A percentile compares a stretch with the other conserved stretches of the same genome.
These are phyloP conservation scores for Naganishia sp. DNA, from an alignment of 1,284 basidiomycete species.

Conservation along the genomic window DNA sequence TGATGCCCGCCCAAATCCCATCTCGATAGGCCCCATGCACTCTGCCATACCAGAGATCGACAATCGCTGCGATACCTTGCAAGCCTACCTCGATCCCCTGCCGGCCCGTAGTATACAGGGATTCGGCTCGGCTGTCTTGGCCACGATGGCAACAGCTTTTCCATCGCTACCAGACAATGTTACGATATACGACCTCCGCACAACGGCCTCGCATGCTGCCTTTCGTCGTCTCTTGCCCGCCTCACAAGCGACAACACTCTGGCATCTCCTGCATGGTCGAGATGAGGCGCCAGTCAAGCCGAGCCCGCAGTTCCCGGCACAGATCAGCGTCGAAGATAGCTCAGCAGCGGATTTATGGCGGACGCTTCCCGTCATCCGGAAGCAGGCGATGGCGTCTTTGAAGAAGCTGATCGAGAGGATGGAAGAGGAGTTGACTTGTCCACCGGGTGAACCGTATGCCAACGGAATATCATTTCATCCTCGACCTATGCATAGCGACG, in stretches of 20 bases:
- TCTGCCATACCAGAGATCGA: not conserved
- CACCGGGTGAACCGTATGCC: not conserved
- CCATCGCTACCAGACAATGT: not conserved
- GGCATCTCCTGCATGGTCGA: constrained; percentile 42
- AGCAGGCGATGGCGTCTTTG: constrained; percentile 28
- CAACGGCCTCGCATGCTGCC: constrained; percentile 1
- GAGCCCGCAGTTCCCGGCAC: constrained; percentile 46
- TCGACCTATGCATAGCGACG: not conserved
- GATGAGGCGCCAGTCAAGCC: constrained; percentile 47
- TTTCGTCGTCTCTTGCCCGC: constrained; percentile 26
- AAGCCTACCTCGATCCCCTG: constrained; percentile 44
- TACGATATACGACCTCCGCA: constrained; percentile 18
- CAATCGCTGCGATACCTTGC: constrained; percentile 27
- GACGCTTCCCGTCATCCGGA: constrained; percentile 4
- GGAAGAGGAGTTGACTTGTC: constrained; percentile 34
- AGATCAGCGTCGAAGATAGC: constrained; percentile 51
- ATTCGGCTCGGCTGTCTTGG: constrained; percentile 36
- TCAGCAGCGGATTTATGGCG: constrained; percentile 29
- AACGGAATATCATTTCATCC: not conserved
- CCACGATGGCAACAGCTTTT: constrained; percentile 7
- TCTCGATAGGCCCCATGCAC: not conserved
- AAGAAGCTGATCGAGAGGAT: constrained; percentile 30
- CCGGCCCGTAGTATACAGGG: constrained; percentile 40
- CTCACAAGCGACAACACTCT: constrained; percentile 36
- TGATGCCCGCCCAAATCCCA: not conserved